Conservation (phyloP, 192 early-diverging fungal genomes). For the Coemansia guatemalensis region DNA sequence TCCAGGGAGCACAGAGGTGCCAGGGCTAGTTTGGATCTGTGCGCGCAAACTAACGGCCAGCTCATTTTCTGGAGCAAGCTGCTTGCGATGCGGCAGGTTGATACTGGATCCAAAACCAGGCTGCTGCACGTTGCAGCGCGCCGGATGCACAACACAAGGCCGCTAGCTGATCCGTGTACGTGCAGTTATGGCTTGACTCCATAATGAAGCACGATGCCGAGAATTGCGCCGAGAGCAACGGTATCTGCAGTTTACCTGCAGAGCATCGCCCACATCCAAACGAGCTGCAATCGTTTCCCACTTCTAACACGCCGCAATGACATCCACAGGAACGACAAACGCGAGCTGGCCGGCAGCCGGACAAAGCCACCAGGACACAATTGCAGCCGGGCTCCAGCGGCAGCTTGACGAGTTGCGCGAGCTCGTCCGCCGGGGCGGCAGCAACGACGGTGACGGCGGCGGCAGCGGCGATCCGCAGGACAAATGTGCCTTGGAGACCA, state of each 20-base stretch:
- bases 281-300: neutral
- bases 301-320: neutral
- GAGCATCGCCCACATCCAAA: neutral
- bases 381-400: constrained; percentile 32
- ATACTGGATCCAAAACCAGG: neutral
- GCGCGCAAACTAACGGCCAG: neutral
- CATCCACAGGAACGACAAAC: neutral
- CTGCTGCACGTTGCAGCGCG: neutral
- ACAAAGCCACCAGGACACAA: constrained; percentile 3
- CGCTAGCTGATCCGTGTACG: neutral
- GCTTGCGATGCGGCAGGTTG: neutral
- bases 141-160: neutral
- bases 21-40: neutral
- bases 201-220: neutral
- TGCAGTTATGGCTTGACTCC: neutral
- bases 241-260: neutral
- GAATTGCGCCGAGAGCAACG: neutral
- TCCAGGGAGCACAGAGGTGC: neutral
- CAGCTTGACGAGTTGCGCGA: constrained; percentile 43
- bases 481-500: neutral
- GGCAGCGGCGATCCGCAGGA: neutral
- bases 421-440: constrained; percentile 12
- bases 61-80: neutral
- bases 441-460: neutral
- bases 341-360: neutral